These are phyloP conservation scores for Arctostaphylos glauca DNA, from an alignment of 148 eudicot genomes.

Conservation along the genomic window DNA sequence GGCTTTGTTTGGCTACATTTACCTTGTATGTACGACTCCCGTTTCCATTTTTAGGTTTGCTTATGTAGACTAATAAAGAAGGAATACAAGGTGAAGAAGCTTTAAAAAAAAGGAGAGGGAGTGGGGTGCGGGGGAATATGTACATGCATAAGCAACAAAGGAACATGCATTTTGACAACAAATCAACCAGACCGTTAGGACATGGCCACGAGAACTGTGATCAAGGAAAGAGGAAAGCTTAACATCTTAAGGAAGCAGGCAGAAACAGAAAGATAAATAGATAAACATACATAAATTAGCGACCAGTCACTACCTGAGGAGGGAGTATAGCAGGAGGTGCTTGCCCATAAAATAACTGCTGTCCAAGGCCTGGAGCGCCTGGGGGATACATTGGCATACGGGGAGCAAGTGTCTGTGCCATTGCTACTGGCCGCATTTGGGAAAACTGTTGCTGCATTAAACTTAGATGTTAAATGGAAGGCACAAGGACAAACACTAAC, in stretches of 20 bases:
- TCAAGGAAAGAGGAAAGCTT: neutral
- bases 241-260: neutral
- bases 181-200: neutral
- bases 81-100: too few species aligned
- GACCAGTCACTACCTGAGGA: conserved; percentile 46
- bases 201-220: neutral
- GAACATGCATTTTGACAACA: neutral
- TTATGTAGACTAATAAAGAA: too few species aligned
- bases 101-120: too few species aligned
- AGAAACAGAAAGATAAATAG: neutral
- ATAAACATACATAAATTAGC: neutral
- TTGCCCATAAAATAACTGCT: conserved; percentile 81
- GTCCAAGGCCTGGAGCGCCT: conserved; percentile 85
- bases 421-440: conserved; percentile 80
- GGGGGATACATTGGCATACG: conserved; percentile 91
- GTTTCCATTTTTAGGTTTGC: too few species aligned
- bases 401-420: conserved; percentile 69
- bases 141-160: neutral
- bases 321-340: conserved; percentile 69
- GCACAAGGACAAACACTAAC: neutral
- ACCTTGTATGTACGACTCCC: too few species aligned
- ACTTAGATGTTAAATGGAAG: neutral
- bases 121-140: too few species aligned
- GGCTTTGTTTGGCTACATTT: too few species aligned
- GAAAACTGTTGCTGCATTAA: conserved; percentile 76